Conservation (phyloP, 2,329 filamentous ascomycete species). For the Penicillium sp. region DNA sequence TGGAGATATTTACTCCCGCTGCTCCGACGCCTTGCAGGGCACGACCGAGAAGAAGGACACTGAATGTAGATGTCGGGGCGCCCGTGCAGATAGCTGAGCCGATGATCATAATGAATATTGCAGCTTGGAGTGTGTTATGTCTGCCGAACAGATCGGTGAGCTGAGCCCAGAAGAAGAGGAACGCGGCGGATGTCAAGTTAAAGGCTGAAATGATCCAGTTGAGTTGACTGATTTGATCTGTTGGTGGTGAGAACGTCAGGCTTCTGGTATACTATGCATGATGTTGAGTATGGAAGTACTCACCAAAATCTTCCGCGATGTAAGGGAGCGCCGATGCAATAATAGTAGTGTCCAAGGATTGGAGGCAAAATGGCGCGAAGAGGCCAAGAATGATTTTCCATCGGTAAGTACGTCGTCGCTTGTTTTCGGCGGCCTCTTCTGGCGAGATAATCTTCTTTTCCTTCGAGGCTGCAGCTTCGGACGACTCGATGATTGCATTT, state of each 20-base stretch:
- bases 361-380: constrained; percentile 61
- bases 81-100: constrained; percentile 65
- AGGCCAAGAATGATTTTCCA: constrained; percentile 63
- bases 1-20: constrained; percentile 62
- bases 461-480: background rate
- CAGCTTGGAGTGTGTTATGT: constrained; percentile 58
- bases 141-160: constrained; percentile 67
- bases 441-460: background rate
- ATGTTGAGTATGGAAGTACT: constrained; percentile 11
- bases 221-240: constrained; percentile 58
- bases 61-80: constrained; percentile 52
- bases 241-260: background rate
- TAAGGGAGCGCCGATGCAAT: constrained; percentile 61
- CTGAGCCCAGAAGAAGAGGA: constrained; percentile 67
- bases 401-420: constrained; percentile 46
- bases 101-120: constrained; percentile 59
- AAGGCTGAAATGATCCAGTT: constrained; percentile 72
- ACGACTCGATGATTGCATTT: background rate
- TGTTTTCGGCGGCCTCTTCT: constrained; percentile 8
- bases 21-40: constrained; percentile 64
- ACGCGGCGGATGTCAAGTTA: constrained; percentile 66
- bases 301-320: constrained; percentile 67
- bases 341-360: constrained; percentile 66
- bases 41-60: constrained; percentile 63
- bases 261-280: too few species aligned